Conservation (phyloP, 1,284 basidiomycete species). For the Rhodotorula sp. region DNA sequence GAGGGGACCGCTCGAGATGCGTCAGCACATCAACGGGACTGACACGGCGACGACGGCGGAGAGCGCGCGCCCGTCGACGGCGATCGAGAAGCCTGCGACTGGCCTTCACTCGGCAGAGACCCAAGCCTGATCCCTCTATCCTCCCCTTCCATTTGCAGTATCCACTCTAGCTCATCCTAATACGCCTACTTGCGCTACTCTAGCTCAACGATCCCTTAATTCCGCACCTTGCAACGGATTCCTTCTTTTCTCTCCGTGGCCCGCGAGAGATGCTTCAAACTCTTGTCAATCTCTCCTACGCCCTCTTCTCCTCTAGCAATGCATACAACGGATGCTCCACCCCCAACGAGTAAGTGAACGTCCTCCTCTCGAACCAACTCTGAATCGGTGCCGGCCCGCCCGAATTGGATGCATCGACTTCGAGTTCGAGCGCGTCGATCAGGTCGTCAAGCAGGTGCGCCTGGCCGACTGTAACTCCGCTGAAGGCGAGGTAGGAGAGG, state of each 20-base stretch:
- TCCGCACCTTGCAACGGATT: background rate
- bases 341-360: constrained; percentile 78
- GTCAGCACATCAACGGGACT: background rate
- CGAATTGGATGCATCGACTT: constrained; percentile 52
- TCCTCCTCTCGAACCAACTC: constrained; percentile 62
- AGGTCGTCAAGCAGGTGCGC: constrained; percentile 91
- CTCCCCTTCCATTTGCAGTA: no score
- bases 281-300: background rate
- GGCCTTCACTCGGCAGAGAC: background rate
- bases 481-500: constrained; percentile 62
- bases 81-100: constrained; percentile 3
- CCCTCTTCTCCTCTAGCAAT: background rate
- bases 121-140: no score
- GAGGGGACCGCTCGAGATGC: background rate
- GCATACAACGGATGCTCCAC: constrained; percentile 60
- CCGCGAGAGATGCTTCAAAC: no score
- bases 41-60: background rate
- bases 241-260: background rate
- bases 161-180: no score
- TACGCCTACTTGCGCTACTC: no score
- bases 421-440: constrained; percentile 64
- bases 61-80: constrained; percentile 7
- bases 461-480: constrained; percentile 79
- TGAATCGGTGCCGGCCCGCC: constrained; percentile 52
- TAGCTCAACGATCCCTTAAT: no score